Percentiles rank a stretch among this genome's conserved stretches.
Conservation (phyloP, 495 filamentous ascomycete species). For the Lasiosphaeriaceae sp. region DNA sequence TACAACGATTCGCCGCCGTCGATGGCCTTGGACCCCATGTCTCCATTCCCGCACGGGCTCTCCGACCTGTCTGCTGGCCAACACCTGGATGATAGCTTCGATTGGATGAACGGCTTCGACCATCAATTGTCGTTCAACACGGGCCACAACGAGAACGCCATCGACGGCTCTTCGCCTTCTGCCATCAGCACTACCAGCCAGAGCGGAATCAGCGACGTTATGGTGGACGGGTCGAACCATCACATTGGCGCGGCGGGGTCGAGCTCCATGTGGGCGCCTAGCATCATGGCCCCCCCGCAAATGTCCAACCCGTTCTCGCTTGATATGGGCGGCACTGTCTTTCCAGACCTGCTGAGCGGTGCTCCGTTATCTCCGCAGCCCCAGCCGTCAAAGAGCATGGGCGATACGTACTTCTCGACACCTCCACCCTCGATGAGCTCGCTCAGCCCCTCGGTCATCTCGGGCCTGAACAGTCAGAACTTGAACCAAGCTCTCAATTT, state of each 20-base stretch:
- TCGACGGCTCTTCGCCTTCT: slow-evolving; percentile 92
- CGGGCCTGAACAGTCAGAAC: slow-evolving; percentile 49
- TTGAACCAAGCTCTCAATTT: slow-evolving; percentile 58
- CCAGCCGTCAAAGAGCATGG: slow-evolving; percentile 46
- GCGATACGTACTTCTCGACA: slow-evolving; percentile 56
- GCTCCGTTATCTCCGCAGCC: slow-evolving; percentile 61
- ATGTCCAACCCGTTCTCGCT: slow-evolving; percentile 60
- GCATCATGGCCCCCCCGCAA: slow-evolving; percentile 58
- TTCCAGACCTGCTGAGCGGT: slow-evolving; percentile 56
- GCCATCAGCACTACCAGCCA: slow-evolving; percentile 91
- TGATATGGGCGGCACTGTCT: slow-evolving; percentile 51
- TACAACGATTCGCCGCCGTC: slow-evolving; percentile 78
- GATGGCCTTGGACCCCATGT: slow-evolving; percentile 67
- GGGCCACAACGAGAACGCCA: slow-evolving; percentile 63
- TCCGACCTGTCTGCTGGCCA: slow-evolving; percentile 51
- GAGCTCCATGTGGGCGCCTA: slow-evolving; percentile 62
- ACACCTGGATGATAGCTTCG: slow-evolving; percentile 72
- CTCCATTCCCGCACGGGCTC: slow-evolving; percentile 67
- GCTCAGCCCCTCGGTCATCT: slow-evolving; percentile 47
- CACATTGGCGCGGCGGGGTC: slow-evolving; percentile 41
- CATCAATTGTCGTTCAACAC: slow-evolving; percentile 67
- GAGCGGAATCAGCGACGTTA: slow-evolving; percentile 86
- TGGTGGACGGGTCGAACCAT: slow-evolving; percentile 78
- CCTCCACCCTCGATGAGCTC: slow-evolving; percentile 67
- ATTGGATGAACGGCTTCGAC: slow-evolving; percentile 85